Evolutionary conservation across 352 stramenopile species (phyloP).

Genomic region (Globisporangium solare): DNA sequence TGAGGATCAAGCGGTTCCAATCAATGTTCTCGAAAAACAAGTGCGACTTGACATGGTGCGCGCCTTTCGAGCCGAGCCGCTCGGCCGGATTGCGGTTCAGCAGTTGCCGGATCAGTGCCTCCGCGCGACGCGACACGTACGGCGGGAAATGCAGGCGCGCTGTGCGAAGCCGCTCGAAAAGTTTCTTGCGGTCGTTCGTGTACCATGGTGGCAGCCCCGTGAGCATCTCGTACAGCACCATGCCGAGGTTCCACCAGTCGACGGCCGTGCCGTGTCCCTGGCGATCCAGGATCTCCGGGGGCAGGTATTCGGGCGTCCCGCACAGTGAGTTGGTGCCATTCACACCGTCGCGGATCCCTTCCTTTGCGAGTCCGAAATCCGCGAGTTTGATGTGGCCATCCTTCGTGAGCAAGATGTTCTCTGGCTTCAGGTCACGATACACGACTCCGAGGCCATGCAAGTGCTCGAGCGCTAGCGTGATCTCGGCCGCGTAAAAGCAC

Average conservation of each 20-base stretch:
- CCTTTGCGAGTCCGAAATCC: conserved; percentile 81
- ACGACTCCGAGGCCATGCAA: conserved; percentile 80
- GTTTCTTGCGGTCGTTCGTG: conserved; percentile 86
- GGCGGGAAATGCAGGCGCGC: conserved; percentile 81
- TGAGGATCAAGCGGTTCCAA: conserved; percentile 52
- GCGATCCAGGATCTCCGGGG: conserved; percentile 79
- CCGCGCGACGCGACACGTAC: conserved; percentile 70
- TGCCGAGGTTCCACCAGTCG: conserved; percentile 91
- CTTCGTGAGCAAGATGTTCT: conserved; percentile 74
- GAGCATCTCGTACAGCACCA: conserved; percentile 82
- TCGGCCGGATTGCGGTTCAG: conserved; percentile 75
- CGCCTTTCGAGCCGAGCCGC: conserved; percentile 62
- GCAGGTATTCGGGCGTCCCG: conserved; percentile 86
- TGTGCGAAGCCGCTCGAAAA: conserved; percentile 80
- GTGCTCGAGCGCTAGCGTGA: conserved; percentile 80
- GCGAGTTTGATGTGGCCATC: conserved; percentile 88
- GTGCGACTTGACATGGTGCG: conserved; percentile 62
- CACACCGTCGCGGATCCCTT: conserved; percentile 63
- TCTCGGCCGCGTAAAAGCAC: conserved; percentile 87
- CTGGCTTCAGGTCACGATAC: conserved; percentile 75
- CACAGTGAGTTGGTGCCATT: conserved; percentile 78
- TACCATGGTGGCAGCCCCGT: conserved; percentile 85
- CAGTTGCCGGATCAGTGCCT: conserved; percentile 74
- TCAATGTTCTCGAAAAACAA: conserved; percentile 80
- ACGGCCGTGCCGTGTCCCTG: conserved; percentile 87